Percentiles rank a stretch among this genome's conserved stretches.
Conservation (phyloP, 1,284 basidiomycete species). For the Cutaneotrichosporon curvatum region DNA sequence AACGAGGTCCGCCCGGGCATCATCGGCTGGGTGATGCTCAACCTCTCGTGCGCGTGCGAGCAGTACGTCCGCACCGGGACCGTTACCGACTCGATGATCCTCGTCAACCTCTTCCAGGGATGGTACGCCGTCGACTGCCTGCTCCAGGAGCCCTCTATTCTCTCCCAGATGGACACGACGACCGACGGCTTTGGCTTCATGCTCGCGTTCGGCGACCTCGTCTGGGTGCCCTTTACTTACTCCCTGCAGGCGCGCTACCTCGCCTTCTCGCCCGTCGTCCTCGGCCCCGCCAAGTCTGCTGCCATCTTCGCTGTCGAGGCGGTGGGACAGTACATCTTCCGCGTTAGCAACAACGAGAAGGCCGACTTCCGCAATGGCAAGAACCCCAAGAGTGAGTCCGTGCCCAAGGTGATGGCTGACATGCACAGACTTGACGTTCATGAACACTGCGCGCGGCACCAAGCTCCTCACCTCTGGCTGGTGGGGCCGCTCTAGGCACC, state of each 20-base stretch:
- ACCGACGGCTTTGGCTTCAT: conserved; percentile 99
- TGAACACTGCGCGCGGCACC: conserved; percentile 78
- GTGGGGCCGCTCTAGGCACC: conserved; percentile 94
- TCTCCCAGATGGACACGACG: conserved; percentile 97
- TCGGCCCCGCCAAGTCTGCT: conserved; percentile 59
- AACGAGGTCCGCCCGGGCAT: conserved; percentile 92
- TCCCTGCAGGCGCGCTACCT: conserved; percentile 90
- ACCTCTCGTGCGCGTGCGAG: conserved; percentile 85
- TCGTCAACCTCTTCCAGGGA: conserved; percentile 77
- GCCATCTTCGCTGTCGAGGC: conserved; percentile 63
- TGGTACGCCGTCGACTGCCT: conserved; percentile 75
- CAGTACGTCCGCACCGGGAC: conserved; percentile 69
- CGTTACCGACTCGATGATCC: conserved; percentile 85
- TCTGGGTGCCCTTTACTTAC: conserved; percentile 94
- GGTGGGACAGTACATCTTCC: conserved; percentile 86
- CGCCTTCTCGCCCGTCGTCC: conserved; percentile 74
- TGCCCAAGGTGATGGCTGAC: neutral
- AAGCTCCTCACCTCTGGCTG: conserved; percentile 91
- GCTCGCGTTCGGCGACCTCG: conserved; percentile 87
- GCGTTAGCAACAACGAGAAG: conserved; percentile 84
- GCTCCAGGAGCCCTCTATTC: conserved; percentile 55
- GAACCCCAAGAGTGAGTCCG: conserved; percentile 76
- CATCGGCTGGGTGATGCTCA: conserved; percentile 87
- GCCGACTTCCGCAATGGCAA: conserved; percentile 87
- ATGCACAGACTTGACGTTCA: conserved; percentile 59